phyloP scores from a whole-genome alignment of 2,329 filamentous ascomycete genomes.

The Fusarium haematococcum region DNA sequence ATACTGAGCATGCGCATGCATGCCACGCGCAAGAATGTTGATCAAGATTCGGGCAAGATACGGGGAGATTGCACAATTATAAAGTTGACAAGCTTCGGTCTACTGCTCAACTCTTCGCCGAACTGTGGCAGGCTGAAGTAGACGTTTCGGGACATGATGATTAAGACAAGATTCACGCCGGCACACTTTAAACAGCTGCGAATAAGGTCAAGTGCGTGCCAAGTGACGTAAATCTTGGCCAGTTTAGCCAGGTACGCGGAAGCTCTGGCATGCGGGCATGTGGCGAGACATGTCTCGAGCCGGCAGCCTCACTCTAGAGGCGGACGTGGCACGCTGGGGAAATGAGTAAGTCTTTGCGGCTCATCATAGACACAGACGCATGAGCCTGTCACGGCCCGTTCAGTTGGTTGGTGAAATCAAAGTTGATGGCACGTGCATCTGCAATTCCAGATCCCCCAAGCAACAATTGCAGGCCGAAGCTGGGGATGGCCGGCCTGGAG shows the following conservation, averaged over 20 bases:
- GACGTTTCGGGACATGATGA: background rate
- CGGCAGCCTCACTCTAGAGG: constrained; percentile 38
- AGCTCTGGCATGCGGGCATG: constrained; percentile 34
- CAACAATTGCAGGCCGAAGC: constrained; percentile 32
- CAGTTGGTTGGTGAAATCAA: constrained; percentile 6
- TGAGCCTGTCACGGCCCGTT: background rate
- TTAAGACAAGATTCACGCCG: background rate
- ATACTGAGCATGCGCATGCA: background rate
- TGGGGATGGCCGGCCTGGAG: constrained; percentile 27
- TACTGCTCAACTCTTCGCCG: background rate
- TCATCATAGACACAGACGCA: background rate
- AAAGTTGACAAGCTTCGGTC: constrained; percentile 1
- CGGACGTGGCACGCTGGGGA: constrained; percentile 33
- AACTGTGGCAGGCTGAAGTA: constrained; percentile 4
- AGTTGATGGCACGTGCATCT: constrained; percentile 28
- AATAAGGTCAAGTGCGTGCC: constrained; percentile 15
- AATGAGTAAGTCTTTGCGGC: constrained; percentile 37
- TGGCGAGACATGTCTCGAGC: constrained; percentile 35
- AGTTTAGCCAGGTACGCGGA: constrained; percentile 24
- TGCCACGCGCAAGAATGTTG: constrained; percentile 3
- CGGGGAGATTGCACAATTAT: background rate
- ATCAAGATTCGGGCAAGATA: constrained; percentile 1
- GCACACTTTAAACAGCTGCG: constrained; percentile 1
- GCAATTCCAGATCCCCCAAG: constrained; percentile 37
- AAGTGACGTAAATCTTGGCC: constrained; percentile 20